Evolutionary conservation across 768 basidiomycete genomes (phyloP).

Genomic region (Hemileccinum impolitum): DNA sequence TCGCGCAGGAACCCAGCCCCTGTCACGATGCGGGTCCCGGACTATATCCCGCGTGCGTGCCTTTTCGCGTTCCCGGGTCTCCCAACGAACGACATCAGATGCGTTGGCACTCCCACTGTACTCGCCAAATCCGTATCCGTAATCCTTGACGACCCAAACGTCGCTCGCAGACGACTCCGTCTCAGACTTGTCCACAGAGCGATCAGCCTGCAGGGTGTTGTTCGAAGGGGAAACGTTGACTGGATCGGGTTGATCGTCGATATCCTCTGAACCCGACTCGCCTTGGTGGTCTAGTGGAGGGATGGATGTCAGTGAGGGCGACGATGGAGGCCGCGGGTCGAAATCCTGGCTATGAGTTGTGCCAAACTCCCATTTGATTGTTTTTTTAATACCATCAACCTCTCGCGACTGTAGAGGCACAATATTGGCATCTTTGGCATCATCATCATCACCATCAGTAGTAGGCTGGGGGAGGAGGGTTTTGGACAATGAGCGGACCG

Average conservation of each 20-base stretch:
- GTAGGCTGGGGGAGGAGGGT: background rate
- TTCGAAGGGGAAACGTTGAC: background rate
- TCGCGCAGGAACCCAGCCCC: constrained; percentile 12
- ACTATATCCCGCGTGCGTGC: constrained; percentile 10
- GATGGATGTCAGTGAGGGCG: background rate
- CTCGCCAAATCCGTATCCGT: constrained; percentile 61
- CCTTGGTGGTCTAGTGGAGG: background rate
- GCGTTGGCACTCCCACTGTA: constrained; percentile 37
- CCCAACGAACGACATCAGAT: constrained; percentile 25
- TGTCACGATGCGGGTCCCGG: constrained; percentile 19
- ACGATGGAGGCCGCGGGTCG: background rate
- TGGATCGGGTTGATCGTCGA: background rate
- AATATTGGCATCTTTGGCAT: background rate
- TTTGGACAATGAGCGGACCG: constrained; percentile 17
- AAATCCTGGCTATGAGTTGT: constrained; percentile 31
- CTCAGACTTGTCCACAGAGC: constrained; percentile 9
- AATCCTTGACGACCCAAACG: constrained; percentile 56
- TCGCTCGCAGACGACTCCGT: constrained; percentile 27
- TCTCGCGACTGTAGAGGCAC: background rate
- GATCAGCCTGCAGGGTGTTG: background rate
- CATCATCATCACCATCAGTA: background rate
- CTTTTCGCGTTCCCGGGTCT: constrained; percentile 29
- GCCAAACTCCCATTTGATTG: constrained; percentile 57
- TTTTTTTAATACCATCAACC: constrained; percentile 11
- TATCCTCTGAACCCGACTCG: background rate